Conservation (phyloP, 1,284 basidiomycete genomes). For the Ustilago trichophora region DNA sequence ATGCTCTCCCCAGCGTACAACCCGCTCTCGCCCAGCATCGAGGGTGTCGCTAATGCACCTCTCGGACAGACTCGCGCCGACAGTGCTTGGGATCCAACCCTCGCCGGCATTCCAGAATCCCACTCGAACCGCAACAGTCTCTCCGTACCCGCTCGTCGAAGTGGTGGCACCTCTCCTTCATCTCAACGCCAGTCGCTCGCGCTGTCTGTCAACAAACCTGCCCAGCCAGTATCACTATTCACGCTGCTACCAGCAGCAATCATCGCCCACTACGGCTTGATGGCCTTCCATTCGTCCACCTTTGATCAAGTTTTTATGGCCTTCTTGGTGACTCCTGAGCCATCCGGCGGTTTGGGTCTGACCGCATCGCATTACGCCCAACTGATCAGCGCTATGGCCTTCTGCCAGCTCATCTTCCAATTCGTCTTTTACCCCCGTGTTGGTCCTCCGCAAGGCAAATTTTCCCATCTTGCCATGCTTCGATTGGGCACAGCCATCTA, state of each 20-base stretch:
- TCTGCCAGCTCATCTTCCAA: conserved; percentile 60
- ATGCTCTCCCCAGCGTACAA: conserved; percentile 20
- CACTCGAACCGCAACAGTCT: conserved; percentile 34
- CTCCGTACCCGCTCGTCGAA: conserved; percentile 4
- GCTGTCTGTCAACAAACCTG: no score
- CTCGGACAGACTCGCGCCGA: conserved; percentile 10
- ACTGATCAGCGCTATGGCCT: conserved; percentile 64
- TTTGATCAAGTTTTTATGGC: conserved; percentile 67
- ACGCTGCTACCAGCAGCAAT: conserved; percentile 58
- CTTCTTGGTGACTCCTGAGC: conserved; percentile 64
- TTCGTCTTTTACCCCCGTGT: conserved; percentile 76
- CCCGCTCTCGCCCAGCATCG: conserved; percentile 17
- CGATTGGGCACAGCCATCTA: conserved; percentile 52
- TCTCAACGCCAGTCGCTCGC: conserved; percentile 16
- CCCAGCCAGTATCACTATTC: no score
- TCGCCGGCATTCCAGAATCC: conserved; percentile 58
- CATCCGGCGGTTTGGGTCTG: conserved; percentile 62
- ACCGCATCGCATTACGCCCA: conserved; percentile 66
- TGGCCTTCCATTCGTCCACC: conserved; percentile 64
- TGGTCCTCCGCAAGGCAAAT: conserved; percentile 50
- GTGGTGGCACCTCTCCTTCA: conserved; percentile 3
- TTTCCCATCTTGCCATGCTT: conserved; percentile 64
- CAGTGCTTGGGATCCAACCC: conserved; percentile 52
- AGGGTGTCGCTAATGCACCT: conserved; percentile 1
- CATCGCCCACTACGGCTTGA: conserved; percentile 63